Conservation (phyloP, 1,284 basidiomycete species). For the Cryptococcus deneoformans region DNA sequence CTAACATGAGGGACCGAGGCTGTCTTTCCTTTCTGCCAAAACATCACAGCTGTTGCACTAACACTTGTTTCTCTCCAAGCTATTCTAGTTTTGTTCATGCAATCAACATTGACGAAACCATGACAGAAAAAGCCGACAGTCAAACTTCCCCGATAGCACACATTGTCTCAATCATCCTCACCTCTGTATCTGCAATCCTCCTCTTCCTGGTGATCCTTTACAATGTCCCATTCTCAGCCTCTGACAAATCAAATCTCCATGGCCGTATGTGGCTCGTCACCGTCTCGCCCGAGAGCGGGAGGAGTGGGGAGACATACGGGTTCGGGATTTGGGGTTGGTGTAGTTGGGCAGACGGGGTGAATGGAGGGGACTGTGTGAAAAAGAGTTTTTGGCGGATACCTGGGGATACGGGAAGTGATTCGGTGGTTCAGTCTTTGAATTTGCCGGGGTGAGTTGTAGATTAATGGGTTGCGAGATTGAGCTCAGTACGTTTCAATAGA, state of each 20-base stretch:
- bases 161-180: constrained; percentile 3
- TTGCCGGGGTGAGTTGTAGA: neutral
- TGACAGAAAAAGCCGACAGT: neutral
- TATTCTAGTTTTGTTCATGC: neutral
- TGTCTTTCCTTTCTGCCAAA: neutral
- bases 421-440: neutral
- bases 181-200: constrained; percentile 1
- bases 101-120: neutral
- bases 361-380: constrained; percentile 1
- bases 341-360: constrained; percentile 4
- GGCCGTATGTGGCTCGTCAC: constrained; percentile 6
- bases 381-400: constrained; percentile 7
- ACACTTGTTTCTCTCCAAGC: neutral
- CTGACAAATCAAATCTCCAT: neutral
- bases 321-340: constrained; percentile 13
- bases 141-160: constrained; percentile 6
- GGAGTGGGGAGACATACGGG: neutral
- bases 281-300: neutral
- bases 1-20: neutral
- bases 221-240: constrained; percentile 8
- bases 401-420: constrained; percentile 1
- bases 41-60: neutral
- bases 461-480: neutral
- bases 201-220: constrained; percentile 8
- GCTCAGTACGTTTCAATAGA: neutral